Evolutionary conservation across 805 yeast genomes (phyloP), one percentile per base, ranked within the genome.

Genomic region (Pichia insulana): DNA sequence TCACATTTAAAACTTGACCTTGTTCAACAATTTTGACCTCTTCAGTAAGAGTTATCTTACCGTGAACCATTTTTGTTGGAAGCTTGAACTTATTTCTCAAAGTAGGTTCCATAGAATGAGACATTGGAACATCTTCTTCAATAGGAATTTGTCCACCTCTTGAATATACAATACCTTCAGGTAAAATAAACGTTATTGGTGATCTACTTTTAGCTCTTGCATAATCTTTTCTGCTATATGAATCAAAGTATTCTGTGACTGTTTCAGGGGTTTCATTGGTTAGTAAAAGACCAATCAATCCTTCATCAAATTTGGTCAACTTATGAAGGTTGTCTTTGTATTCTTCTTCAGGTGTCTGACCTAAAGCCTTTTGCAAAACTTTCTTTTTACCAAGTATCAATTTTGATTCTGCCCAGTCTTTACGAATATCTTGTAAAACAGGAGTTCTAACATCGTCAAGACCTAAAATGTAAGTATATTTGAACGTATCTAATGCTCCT

Each of bases 61-160:
- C 99, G 40, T 80, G 73, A 58, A 83, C 83, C 51, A 92, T 83
- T 58, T 78, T 81, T 4, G 97, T 89, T 53, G 98, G 97, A 53
- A 92, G 76, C 59, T 90, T 89, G 52, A 79, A 79, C 59, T 83
- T 83, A 63, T 79, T 84, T 71, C 98, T 83, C 57, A 92, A 64
- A 33, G 95, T 86, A 56, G 88, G 86, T 65, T 92, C 98, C 67
- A 94, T 73, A 6, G 97, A 87, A 61, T 92, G 98, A 11, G 94
- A 82, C 84, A 92, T 80, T 53, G 97, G 96, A 17, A 92, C 88
- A 63, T 92, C 99, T 50, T 92, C 97, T 58, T 88, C 97, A 19
- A 61, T 65, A 26, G 96, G 73, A 40, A 89, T 68, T 65, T 86
- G 94, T 18, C 98, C 98, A 55, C 96, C 99, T 61, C 96, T 81